Base-by-base conservation (phyloP, 1,284 basidiomycete genomes). In the Sphagnurus paluster region DNA sequence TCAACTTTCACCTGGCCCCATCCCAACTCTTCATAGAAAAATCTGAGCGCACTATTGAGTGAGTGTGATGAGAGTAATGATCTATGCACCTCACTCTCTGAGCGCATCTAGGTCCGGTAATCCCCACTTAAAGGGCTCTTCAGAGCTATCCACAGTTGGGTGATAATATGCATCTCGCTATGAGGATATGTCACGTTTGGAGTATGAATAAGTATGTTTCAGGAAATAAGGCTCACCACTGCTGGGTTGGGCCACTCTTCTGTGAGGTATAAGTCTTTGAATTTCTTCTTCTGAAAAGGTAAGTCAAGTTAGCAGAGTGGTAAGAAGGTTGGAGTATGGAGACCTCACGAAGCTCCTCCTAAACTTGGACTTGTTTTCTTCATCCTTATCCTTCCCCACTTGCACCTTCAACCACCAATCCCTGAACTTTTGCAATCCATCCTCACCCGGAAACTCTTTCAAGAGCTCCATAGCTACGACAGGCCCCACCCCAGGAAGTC, bases 331-430 rank as follows among this genome's bases (percentile, higher is more conserved):
- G 7, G 16, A 2, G 9, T 2, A 1, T 4, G 13, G 14, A 8
- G 11, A 40, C 16, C 91, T 67, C 60, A 93, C 93, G 70, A 98
- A 97, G 56, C 82, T 82, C 60, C 79, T 84, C 55, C 84, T 80
- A 70, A 95, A 97, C 55, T 81, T 79, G 6, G 84, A 84, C 34
- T 76, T 72, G 52, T 74, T 90, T 46, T 94, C 89, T 16, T 79
- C 77, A 8, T 76, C 74, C 48, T 69, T 79, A 65, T 98, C 97
- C 58, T 82, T 81, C 1, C 96, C 97, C 41, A 75, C 82, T 64
- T 99, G 96, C n/a, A 99, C 95, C 58, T 82, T 90, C 45, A 71
- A 64, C 97, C 97, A 99, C 97, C 97, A 99, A 32, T 89, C 80
- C 60, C 83, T 90, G 71, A 99, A 99, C 49, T 84, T 80, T 46